Base-by-base conservation (phyloP, 1,139 yeast genomes). In the Pichia sp. region DNA sequence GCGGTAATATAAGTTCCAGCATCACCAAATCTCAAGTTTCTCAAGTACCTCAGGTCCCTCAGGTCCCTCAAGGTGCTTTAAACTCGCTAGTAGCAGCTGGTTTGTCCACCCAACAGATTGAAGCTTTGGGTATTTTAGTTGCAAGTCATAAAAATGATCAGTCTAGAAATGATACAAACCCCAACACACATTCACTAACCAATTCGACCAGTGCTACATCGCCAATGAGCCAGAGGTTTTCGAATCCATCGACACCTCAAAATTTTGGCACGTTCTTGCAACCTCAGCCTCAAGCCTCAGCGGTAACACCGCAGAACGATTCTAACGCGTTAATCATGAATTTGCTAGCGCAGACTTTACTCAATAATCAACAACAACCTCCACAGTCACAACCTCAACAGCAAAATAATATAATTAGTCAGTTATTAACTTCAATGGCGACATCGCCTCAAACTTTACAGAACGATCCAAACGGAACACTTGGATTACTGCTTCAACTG, bases 11-110 rank as follows among this genome's bases (percentile, higher is more conserved):
- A 47, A 51, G 43, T 50, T 41, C 37, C 36, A 31, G 11, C 33
- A 8, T 11, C 11, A 31, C 23, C 23, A 16, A 16, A 16, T 2
- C 23, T 16, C 23, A 16, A 16, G 23, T 16, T 2, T 2, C 23
- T 16, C 23, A 16, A 16, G 23, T 16, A 16, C 23, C 23, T 16
- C 23, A 16, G 23, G 23, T 8, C 33, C 26, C 73, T 7, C 75
- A 77, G 0, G 85, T 83, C 3, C 92, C 92, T 1, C 80, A 79
- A 5, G 86, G 86, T 4, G 90, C 88, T 1, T 73, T 78, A 51
- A 65, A 69, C 27, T 75, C 86, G 0, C 62, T 83, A 41, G 73
- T 72, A 23, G 73, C 77, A 27, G 85, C 82, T 1, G 92, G 92
- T 0, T 68, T 82, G 41, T 68, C 78, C 5, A 77, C 72, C 49